Evolutionary conservation across 108 stramenopile species (phyloP).

Genomic region (Fragilaria crotonensis): DNA sequence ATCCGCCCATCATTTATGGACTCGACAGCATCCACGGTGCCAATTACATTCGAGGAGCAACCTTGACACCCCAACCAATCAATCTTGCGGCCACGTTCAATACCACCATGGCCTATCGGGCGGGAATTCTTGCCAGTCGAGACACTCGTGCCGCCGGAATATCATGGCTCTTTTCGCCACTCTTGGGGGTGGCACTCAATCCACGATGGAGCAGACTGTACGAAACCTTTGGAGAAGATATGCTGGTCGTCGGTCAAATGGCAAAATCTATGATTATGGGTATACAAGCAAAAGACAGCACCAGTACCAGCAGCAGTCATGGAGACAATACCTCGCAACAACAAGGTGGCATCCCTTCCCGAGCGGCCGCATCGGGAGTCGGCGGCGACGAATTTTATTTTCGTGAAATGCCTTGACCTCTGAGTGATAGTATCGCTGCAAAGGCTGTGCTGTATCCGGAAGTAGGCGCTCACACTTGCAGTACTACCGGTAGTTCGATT

Average conservation of each 20-base stretch:
- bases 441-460: no score
- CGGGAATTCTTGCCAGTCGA: constrained; percentile 46
- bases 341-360: constrained; percentile 22
- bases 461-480: no score
- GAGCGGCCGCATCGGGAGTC: constrained; percentile 81
- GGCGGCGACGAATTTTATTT: no score
- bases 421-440: no score
- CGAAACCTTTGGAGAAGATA: constrained; percentile 89
- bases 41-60: constrained; percentile 65
- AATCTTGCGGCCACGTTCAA: constrained; percentile 77
- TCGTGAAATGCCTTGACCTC: no score
- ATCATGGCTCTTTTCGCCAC: constrained; percentile 75
- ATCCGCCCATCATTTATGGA: constrained; percentile 65
- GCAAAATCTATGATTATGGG: constrained; percentile 55
- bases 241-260: constrained; percentile 51
- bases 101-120: constrained; percentile 30
- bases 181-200: constrained; percentile 67
- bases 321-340: neutral
- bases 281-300: constrained; percentile 39
- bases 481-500: no score
- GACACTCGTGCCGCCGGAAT: constrained; percentile 72
- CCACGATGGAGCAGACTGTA: constrained; percentile 68
- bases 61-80: constrained; percentile 69
- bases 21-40: constrained; percentile 83
- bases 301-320: no score